Base-by-base conservation (phyloP, 1,284 basidiomycete genomes). In the Lignosus rhinocerotis region DNA sequence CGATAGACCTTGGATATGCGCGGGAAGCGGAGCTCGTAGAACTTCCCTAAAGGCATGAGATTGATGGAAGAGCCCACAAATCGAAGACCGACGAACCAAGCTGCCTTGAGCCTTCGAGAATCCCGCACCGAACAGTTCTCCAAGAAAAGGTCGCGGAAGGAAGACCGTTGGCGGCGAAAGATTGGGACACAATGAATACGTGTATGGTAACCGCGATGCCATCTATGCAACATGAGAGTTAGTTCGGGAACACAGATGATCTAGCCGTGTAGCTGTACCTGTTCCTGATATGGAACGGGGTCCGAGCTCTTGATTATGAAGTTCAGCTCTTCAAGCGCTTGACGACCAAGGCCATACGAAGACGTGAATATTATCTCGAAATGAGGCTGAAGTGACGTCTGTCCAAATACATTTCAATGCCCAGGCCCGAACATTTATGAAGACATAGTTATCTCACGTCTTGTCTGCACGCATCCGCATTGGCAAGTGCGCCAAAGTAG, bases 21-120 rank as follows among this genome's bases (percentile, higher is more conserved):
- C 0, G 93, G 91, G 72, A 91, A 95, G 6, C 93, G 87, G 3
- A 94, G 77, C 66, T 91, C 91, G 67, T 94, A 94, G 61, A 86
- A 79, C 89, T 93, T 65, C 12, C 1, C 32, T 38, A 48, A 36
- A 32, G n/a, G 9, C 48, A 39, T 48, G 56, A 44, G 36, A 44
- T 41, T 46, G 30, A 56, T 31, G 31, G 42, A 33, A 31, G 14
- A 25, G 12, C 9, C 2, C 9, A 19, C 12, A 1, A 21, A 33
- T 3, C 11, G 5, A 30, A 38, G 43, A 5, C 39, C 9, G 17
- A 69, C 80, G 55, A 54, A 92, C 91, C 62, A 80, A 75, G 64
- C 80, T 83, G 30, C 75, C 66, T 0, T 76, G 75, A 10, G 84
- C 73, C 67, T 88, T 90, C 41, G 87, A 88, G 68, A 94, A 95